Conservation (phyloP, 2,329 filamentous ascomycete species). For the Fusarium graminum region DNA sequence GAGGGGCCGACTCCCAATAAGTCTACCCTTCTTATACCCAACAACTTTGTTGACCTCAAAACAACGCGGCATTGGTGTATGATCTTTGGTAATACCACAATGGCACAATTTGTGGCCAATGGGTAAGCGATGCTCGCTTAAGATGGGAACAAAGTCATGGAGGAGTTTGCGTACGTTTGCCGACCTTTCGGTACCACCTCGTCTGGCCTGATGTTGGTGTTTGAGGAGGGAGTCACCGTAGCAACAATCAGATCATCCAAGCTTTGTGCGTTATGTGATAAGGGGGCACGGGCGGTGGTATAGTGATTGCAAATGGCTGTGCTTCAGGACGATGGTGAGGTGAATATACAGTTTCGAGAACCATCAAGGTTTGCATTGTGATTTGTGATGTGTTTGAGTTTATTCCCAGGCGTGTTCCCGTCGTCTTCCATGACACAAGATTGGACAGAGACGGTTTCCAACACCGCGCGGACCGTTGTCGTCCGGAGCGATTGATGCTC, state of each 20-base stretch:
- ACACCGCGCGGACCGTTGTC: conserved; percentile 17
- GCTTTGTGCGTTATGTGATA: conserved; percentile 21
- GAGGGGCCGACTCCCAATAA: neutral
- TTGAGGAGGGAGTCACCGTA: conserved; percentile 5
- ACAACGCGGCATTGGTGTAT: neutral
- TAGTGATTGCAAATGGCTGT: neutral
- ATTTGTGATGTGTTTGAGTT: conserved; percentile 1
- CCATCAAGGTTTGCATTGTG: conserved; percentile 1
- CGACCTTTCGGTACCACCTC: conserved; percentile 14
- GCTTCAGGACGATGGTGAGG: neutral
- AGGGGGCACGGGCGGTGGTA: conserved; percentile 6
- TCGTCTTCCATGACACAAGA: neutral
- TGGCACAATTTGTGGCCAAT: conserved; percentile 6
- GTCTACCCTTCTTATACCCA: neutral
- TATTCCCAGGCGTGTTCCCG: conserved; percentile 33
- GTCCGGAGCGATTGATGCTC: conserved; percentile 12
- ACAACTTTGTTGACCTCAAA: neutral
- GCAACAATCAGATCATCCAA: conserved; percentile 29
- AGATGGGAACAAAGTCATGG: neutral
- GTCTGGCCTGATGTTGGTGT: conserved; percentile 2
- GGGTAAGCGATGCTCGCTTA: conserved; percentile 10
- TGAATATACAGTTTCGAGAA: neutral
- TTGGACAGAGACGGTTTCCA: conserved; percentile 3
- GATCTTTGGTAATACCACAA: neutral
- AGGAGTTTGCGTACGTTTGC: conserved; percentile 15